Percentiles rank a stretch among this genome's conserved stretches.
Conservation (phyloP, 2,329 filamentous ascomycete genomes). For the Fusarium odoratissimum region DNA sequence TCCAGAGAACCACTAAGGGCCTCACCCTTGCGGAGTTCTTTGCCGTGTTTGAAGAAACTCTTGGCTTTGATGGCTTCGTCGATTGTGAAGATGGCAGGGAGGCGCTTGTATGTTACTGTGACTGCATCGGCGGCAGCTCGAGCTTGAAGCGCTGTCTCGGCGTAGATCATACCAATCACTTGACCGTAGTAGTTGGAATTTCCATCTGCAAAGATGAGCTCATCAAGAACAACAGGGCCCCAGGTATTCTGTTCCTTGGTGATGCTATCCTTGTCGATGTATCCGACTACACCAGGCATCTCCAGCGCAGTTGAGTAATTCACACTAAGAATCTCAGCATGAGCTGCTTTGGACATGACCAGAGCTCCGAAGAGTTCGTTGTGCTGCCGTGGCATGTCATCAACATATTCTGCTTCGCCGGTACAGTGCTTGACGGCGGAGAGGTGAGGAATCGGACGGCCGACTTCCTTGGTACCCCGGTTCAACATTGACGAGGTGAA, state of each 20-base stretch:
- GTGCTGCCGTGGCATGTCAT: neutral
- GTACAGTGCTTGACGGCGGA: slow-evolving; percentile 2
- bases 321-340: neutral
- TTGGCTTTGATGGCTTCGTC: slow-evolving; percentile 6
- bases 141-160: slow-evolving; percentile 3
- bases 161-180: slow-evolving; percentile 1
- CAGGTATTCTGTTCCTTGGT: neutral
- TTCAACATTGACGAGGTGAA: neutral
- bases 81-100: neutral
- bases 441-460: neutral
- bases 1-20: neutral
- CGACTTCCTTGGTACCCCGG: neutral
- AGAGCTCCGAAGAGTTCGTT: neutral
- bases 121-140: neutral
- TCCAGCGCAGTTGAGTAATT: neutral
- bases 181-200: neutral
- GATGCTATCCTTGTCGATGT: neutral
- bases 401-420: neutral
- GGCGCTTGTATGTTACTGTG: neutral
- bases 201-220: neutral
- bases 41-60: neutral
- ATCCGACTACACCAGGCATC: neutral
- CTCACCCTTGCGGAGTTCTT: neutral
- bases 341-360: neutral
- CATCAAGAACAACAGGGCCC: neutral